Conservation (phyloP, 1,139 yeast species). For the Candida labiduridarum region DNA sequence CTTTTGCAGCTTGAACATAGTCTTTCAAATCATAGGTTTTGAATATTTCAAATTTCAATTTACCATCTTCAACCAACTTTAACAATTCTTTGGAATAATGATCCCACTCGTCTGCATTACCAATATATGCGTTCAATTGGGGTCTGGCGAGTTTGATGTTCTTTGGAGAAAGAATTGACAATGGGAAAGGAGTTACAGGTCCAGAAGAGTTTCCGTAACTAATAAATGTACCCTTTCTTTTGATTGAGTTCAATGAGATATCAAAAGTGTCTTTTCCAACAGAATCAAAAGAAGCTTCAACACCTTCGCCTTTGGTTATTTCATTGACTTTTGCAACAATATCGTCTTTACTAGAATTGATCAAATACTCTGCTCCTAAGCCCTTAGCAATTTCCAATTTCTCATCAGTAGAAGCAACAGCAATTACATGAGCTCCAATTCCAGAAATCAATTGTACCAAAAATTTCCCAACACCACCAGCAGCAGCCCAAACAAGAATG, state of each 20-base stretch:
- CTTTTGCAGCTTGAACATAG: constrained; percentile 64
- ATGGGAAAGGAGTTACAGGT: constrained; percentile 65
- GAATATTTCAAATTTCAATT: constrained; percentile 53
- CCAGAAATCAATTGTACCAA: constrained; percentile 62
- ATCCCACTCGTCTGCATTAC: constrained; percentile 59
- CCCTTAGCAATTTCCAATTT: constrained; percentile 61
- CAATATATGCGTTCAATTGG: constrained; percentile 52
- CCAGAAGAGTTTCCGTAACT: constrained; percentile 89
- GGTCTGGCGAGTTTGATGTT: constrained; percentile 71
- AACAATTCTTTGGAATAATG: constrained; percentile 51
- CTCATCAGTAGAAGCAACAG: constrained; percentile 75
- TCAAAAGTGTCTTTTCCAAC: constrained; percentile 82
- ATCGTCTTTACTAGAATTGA: constrained; percentile 62
- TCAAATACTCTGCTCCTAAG: constrained; percentile 74
- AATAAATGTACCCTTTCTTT: constrained; percentile 72
- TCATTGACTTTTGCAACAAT: constrained; percentile 61
- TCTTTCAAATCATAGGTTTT: constrained; percentile 65
- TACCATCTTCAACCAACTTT: constrained; percentile 47
- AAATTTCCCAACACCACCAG: constrained; percentile 87
- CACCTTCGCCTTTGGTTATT: constrained; percentile 73
- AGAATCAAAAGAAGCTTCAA: constrained; percentile 72
- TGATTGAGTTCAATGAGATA: constrained; percentile 59
- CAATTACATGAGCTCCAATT: constrained; percentile 80
- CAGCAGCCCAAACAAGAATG: constrained; percentile 85
- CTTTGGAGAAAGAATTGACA: constrained; percentile 56